Evolutionary conservation across 306 rosid species (phyloP), one percentile per base, ranked within the genome.

Genomic region (Quercus dentata): DNA sequence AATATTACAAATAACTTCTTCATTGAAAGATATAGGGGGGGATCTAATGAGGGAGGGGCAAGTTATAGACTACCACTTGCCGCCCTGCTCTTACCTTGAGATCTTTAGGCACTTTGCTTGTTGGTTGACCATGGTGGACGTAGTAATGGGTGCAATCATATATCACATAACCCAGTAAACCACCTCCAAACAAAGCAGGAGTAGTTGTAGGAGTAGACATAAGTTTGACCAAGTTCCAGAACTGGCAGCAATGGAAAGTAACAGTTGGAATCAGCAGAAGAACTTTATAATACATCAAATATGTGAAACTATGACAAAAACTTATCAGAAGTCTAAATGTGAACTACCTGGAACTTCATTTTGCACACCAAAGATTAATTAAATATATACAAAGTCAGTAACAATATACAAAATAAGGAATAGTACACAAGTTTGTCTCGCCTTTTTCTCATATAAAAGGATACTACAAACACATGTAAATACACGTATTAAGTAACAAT

Each of bases 61-160:
- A 1, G 19, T 5, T 28, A 14, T 62, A 14, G 69, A 62, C 35
- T 63, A 14, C 65, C 41, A n/a, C 19, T 52, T 23, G 65, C 69
- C 19, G 12, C 65, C 27, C n/a, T 11, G 81, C 6, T 79, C 81
- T 77, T 80, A 93, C 99, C 98, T 96, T 96, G 64, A 96, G 92
- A 80, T 84, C 73, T 76, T 83, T 86, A 56, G 92, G 76, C 21
- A 82, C 67, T 44, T 85, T 87, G 46, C 74, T 85, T 64, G 87
- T 79, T 52, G 98, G 98, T 82, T 93, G 97, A 78, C 97, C 93
- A 71, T 96, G 98, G 88, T 96, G 99, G 74, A 96, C 81, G 83
- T 93, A 96, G 85, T 89, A 93, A 86, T 96, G 99, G 70, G 98
- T 93, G 77, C 90, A 87, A 80, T 96, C 99, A 82, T 96, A 96